A percentile compares a stretch with the other conserved stretches of the same genome.
phyloP scores from a whole-genome alignment of 139 green algal species.

The Chlamydomonas sp. region DNA sequence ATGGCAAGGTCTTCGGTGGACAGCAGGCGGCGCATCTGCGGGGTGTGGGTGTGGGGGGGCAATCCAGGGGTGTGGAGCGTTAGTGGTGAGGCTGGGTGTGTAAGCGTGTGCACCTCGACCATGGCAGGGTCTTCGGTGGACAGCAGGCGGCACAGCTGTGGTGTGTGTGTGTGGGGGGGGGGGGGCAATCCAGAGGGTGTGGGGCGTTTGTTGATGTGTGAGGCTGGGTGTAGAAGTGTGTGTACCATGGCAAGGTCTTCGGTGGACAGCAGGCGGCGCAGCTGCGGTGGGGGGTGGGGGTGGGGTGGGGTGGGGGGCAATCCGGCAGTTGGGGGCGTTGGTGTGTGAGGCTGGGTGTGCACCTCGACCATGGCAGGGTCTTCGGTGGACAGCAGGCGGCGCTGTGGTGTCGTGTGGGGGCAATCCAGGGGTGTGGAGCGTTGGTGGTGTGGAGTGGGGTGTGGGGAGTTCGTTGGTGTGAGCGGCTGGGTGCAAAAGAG shows the following conservation, averaged over 20 bases:
- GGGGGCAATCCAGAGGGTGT: background rate
- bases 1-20: conserved; percentile 60
- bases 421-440: background rate
- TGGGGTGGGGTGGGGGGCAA: too few species aligned
- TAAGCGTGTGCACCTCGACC: conserved; percentile 64
- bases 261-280: conserved; percentile 38
- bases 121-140: conserved; percentile 60
- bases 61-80: background rate
- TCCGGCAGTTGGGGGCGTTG: too few species aligned
- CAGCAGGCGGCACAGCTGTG: conserved; percentile 52
- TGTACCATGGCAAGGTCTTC: conserved; percentile 62
- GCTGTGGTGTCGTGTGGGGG: conserved; percentile 27
- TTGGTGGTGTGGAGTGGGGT: too few species aligned
- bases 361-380: conserved; percentile 70
- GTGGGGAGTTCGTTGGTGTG: too few species aligned
- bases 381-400: conserved; percentile 35
- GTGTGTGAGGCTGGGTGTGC: too few species aligned
- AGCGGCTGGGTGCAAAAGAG: conserved; percentile 40
- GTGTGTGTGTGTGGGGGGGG: conserved; percentile 24
- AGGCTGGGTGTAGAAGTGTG: too few species aligned
- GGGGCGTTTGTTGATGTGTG: too few species aligned
- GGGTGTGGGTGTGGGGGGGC: conserved; percentile 23
- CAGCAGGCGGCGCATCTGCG: conserved; percentile 52
- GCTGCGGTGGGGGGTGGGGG: too few species aligned
- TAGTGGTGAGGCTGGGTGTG: too few species aligned